Evolutionary conservation across 257 asterid species (phyloP), one percentile per base, ranked within the genome.

Genomic region (Capsicum baccatum): DNA sequence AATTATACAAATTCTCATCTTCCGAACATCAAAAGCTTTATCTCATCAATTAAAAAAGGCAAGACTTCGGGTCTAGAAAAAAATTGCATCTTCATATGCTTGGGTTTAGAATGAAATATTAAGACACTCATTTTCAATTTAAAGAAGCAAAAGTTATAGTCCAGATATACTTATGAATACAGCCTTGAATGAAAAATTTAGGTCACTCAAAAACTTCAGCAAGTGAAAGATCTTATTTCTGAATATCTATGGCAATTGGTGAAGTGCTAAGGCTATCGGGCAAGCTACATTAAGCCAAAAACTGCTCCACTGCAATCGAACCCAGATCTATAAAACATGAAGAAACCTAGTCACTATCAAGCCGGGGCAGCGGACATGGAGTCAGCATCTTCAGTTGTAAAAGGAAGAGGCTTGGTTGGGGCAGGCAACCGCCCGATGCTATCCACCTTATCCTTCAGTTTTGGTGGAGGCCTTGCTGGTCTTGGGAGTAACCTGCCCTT

Each of bases 401-500:
- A 89, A 47, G 98, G 97, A 73, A 96, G 90, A 0, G 98, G 97
- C 89, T 96, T 96, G 42, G 93, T 92, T 15, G 98, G 98, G 78
- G 98, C 98, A 66, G 98, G 98, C 55, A 96, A 86, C 56, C 98
- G 95, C 54, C 99, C 99, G 2, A 93, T 90, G 73, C 98, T 92
- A 87, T 96, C 98, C 5, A 94, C 99, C 86, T 92, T 94, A 74
- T 94, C 98, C 55, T 67, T 88, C 87, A 88, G 94, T 84, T 94
- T 96, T 0, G 99, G 98, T 9, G 99, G 98, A 83, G 99, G 98
- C 86, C 97, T 90, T 59, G 99, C 98, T 57, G 99, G 87, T 85
- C 76, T 93, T 0, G 99, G 99, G 67, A 96, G 95, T 78, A 96
- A 87, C 83, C 98, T 92, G 52, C 99, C 98, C 91, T 94, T 96